Percentiles rank a stretch among this genome's conserved stretches.
Evolutionary conservation across 495 filamentous ascomycete species (phyloP).

Genomic region (Polyplosphaeria fusca): DNA sequence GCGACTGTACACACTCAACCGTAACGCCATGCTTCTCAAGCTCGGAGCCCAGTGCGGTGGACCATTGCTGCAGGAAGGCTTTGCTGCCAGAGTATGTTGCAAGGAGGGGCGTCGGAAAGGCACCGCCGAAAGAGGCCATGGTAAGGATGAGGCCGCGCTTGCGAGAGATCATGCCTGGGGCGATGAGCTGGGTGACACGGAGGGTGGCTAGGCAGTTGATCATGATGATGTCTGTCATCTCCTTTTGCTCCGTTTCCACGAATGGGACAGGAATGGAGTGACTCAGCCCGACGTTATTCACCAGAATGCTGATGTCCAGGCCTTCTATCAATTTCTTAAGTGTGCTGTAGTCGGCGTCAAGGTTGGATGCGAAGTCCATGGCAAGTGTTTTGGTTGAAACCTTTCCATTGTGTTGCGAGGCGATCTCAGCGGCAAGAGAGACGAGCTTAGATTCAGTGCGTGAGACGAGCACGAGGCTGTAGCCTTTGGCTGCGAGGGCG

Average conservation of each 20-base stretch:
- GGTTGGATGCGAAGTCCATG: conserved; percentile 86
- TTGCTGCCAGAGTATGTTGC: conserved; percentile 98
- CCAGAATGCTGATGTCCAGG: conserved; percentile 78
- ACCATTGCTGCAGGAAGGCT: conserved; percentile 98
- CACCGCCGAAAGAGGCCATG: conserved; percentile 93
- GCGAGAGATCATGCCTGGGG: conserved; percentile 77
- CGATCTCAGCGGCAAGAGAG: conserved; percentile 70
- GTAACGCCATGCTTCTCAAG: conserved; percentile 73
- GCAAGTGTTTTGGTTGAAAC: conserved; percentile 71
- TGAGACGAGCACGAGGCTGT: conserved; percentile 89
- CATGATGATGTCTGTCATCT: conserved; percentile 84
- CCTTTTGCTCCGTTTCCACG: conserved; percentile 67
- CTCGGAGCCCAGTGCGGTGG: conserved; percentile 77
- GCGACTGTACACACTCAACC: conserved; percentile 81
- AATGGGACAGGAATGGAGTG: conserved; percentile 92
- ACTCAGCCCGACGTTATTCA: conserved; percentile 97
- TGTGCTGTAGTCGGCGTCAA: conserved; percentile 69
- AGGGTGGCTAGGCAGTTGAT: conserved; percentile 92
- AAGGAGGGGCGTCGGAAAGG: conserved; percentile 85
- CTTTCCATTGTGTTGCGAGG: conserved; percentile 53
- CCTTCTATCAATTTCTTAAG: conserved; percentile 63
- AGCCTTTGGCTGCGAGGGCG: conserved; percentile 85
- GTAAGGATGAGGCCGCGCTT: conserved; percentile 87
- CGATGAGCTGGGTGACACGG: conserved; percentile 76
- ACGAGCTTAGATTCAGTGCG: conserved; percentile 88